These are phyloP conservation scores for Linaria vulgaris DNA, from an alignment of 257 asterid genomes.

Conservation along the genomic window DNA sequence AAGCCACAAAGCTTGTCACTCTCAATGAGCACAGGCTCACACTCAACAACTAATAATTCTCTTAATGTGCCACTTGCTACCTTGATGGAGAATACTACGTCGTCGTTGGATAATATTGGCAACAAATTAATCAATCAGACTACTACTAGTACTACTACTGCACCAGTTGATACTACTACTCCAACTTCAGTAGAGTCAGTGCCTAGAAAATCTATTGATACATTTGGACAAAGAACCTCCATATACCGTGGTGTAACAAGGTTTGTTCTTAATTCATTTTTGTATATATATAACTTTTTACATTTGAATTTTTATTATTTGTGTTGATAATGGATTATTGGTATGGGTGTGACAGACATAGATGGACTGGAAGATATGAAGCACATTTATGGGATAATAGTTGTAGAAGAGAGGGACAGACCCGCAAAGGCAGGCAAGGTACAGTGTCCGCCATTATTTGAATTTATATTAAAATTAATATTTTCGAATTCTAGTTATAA, in stretches of 20 bases:
- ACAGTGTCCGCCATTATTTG: constrained; percentile 51
- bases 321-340: too few relatives aligned
- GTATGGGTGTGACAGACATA: constrained; percentile 45
- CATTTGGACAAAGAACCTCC: constrained; percentile 86
- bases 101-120: too few relatives aligned
- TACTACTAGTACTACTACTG: too few relatives aligned
- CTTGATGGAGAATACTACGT: too few relatives aligned
- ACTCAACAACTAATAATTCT: constrained; percentile 30
- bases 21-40: constrained; percentile 71
- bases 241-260: constrained; percentile 93
- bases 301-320: too few relatives aligned
- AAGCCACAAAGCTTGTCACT: constrained; percentile 55
- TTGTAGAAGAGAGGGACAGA: constrained; percentile 94
- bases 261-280: constrained; percentile 22
- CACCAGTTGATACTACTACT: constrained; percentile 24
- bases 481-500: too few relatives aligned
- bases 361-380: constrained; percentile 93
- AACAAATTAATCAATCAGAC: too few relatives aligned
- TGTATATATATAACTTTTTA: too few relatives aligned
- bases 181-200: constrained; percentile 45
- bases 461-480: neutral
- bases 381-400: constrained; percentile 97
- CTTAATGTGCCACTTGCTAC: constrained; percentile 19
- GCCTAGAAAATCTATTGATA: constrained; percentile 68
- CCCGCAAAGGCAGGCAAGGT: constrained; percentile 98